Evolutionary conservation across 805 yeast species (phyloP).

Genomic region (Kluyveromyces lactis): DNA sequence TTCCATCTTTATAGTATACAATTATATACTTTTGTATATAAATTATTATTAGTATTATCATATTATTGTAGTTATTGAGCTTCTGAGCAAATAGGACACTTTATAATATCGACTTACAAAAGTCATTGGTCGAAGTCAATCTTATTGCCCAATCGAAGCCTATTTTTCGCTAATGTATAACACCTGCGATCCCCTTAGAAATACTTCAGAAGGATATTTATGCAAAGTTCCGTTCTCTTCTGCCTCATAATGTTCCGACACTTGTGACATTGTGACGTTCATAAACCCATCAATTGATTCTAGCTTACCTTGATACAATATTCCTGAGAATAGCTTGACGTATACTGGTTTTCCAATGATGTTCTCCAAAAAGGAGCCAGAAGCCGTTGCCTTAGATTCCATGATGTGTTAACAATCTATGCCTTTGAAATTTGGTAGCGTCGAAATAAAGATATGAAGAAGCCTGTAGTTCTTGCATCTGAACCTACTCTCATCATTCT

Average conservation of each 20-base stretch:
- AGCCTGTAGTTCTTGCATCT: no score
- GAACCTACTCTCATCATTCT: no score
- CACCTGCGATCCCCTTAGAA: constrained; percentile 31
- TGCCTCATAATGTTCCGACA: constrained; percentile 47
- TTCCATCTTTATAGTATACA: no score
- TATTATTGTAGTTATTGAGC: no score
- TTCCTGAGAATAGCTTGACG: constrained; percentile 81
- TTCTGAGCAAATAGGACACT: no score
- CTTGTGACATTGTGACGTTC: constrained; percentile 82
- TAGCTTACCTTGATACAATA: constrained; percentile 66
- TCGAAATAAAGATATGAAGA: no score
- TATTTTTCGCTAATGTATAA: constrained; percentile 29
- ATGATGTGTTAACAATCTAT: background rate
- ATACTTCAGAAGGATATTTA: constrained; percentile 27
- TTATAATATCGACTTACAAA: no score
- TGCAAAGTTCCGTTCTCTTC: constrained; percentile 24
- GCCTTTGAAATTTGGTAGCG: no score
- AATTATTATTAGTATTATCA: no score
- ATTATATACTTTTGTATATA: no score
- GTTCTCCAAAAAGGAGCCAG: constrained; percentile 71
- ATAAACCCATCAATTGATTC: constrained; percentile 94
- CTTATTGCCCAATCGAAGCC: no score
- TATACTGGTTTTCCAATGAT: constrained; percentile 73
- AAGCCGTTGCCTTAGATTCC: constrained; percentile 31
- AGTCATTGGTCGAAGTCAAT: no score